Evolutionary conservation across 192 early-diverging fungal genomes (phyloP).

Genomic region (Entophlyctis luteolus): DNA sequence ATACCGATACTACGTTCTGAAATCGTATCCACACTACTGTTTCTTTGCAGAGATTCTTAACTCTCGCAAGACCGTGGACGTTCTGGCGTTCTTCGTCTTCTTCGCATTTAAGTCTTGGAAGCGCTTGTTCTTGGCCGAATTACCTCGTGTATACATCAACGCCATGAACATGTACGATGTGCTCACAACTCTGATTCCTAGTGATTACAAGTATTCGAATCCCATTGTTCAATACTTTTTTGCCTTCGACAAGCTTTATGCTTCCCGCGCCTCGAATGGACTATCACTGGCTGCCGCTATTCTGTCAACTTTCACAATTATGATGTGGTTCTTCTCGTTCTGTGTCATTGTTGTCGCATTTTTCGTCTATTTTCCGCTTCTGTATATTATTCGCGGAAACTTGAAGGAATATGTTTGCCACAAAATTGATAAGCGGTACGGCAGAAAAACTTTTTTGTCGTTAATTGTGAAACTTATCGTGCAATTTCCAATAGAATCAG

Average conservation of each 20-base stretch:
- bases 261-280: background rate
- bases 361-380: conserved; percentile 72
- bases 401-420: conserved; percentile 86
- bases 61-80: conserved; percentile 59
- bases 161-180: conserved; percentile 30
- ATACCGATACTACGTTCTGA: conserved; percentile 69
- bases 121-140: conserved; percentile 75
- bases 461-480: background rate
- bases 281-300: background rate
- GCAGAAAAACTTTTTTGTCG: background rate
- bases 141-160: conserved; percentile 73
- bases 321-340: conserved; percentile 57
- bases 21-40: conserved; percentile 76
- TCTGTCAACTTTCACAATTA: conserved; percentile 58
- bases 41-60: conserved; percentile 72
- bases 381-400: conserved; percentile 77
- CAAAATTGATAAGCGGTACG: conserved; percentile 84
- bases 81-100: conserved; percentile 77
- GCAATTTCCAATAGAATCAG: conserved; percentile 45
- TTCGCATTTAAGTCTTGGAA: conserved; percentile 84
- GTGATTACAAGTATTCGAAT: background rate
- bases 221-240: background rate
- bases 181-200: conserved; percentile 2
- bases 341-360: conserved; percentile 47
- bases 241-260: conserved; percentile 2